Evolutionary conservation across 2,329 filamentous ascomycete species (phyloP).

Genomic region (Peltaster fructicola): DNA sequence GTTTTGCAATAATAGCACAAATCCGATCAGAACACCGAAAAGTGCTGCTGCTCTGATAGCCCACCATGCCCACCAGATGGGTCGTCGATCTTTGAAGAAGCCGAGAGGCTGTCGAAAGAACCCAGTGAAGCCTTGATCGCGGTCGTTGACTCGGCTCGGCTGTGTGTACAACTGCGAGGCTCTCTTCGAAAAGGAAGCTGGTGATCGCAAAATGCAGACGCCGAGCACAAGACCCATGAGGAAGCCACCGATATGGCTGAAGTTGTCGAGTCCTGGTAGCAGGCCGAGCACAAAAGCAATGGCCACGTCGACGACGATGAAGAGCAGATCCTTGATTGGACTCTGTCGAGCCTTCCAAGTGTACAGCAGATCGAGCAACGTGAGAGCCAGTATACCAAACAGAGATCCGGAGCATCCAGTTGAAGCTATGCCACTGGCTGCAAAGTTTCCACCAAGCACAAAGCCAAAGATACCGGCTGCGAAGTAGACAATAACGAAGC

Average conservation of each 20-base stretch:
- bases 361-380: conserved; percentile 77
- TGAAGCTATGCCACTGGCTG: conserved; percentile 61
- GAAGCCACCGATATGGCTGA: conserved; percentile 92
- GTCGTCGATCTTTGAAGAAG: conserved; percentile 86
- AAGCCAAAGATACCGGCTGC: conserved; percentile 89
- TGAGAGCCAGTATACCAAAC: conserved; percentile 81
- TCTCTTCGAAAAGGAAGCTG: conserved; percentile 36
- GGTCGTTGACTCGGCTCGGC: conserved; percentile 6
- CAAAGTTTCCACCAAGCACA: conserved; percentile 86
- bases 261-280: conserved; percentile 87
- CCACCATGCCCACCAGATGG: conserved; percentile 98
- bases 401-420: conserved; percentile 75
- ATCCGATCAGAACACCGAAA: conserved; percentile 64
- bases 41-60: conserved; percentile 62
- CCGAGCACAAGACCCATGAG: conserved; percentile 79
- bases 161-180: conserved; percentile 9
- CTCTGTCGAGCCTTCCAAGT: conserved; percentile 67
- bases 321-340: conserved; percentile 70
- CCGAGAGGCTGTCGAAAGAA: conserved; percentile 37
- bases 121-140: conserved; percentile 17
- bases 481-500: conserved; percentile 81
- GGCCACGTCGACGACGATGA: conserved; percentile 67
- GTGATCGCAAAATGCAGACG: conserved; percentile 74
- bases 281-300: conserved; percentile 88
- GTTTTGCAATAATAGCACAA: conserved; percentile 74